Evolutionary conservation across 2,329 filamentous ascomycete genomes (phyloP).

Genomic region (Diaporthe velutina): DNA sequence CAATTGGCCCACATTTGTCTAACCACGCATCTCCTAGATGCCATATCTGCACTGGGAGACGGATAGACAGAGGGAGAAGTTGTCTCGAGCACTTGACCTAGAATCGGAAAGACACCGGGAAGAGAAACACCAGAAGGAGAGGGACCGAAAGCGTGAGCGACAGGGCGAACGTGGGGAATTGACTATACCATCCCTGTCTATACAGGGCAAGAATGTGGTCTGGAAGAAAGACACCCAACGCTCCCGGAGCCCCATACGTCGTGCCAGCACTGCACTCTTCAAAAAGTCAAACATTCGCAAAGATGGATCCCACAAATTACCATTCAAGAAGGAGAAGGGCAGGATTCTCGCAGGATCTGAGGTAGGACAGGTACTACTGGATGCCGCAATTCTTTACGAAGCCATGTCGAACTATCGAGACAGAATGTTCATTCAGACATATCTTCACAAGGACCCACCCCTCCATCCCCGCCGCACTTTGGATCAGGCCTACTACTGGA

Average conservation of each 20-base stretch:
- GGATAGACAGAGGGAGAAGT: conserved; percentile 1
- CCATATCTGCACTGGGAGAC: conserved; percentile 31
- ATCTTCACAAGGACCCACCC: conserved; percentile 46
- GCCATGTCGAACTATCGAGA: conserved; percentile 48
- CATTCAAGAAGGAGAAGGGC: not conserved
- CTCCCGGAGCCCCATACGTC: not conserved
- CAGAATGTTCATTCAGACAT: conserved; percentile 45
- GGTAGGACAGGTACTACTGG: conserved; percentile 46
- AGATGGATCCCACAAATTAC: no score
- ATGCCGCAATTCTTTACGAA: conserved; percentile 47
- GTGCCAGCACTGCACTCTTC: not conserved
- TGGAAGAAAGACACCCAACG: not conserved
- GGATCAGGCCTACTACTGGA: conserved; percentile 57
- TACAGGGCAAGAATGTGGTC: not conserved
- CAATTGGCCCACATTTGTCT: no score
- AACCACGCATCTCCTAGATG: not conserved
- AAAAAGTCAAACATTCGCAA: no score
- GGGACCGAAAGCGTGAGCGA: not conserved
- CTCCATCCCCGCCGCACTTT: conserved; percentile 55
- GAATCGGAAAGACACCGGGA: not conserved
- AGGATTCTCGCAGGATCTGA: not conserved
- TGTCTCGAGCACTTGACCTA: not conserved
- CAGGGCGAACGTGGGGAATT: not conserved
- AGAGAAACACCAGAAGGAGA: not conserved
- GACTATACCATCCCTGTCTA: not conserved